These are phyloP conservation scores for Phytopythium helicoides DNA, from an alignment of 352 stramenopile species.

Conservation along the genomic window DNA sequence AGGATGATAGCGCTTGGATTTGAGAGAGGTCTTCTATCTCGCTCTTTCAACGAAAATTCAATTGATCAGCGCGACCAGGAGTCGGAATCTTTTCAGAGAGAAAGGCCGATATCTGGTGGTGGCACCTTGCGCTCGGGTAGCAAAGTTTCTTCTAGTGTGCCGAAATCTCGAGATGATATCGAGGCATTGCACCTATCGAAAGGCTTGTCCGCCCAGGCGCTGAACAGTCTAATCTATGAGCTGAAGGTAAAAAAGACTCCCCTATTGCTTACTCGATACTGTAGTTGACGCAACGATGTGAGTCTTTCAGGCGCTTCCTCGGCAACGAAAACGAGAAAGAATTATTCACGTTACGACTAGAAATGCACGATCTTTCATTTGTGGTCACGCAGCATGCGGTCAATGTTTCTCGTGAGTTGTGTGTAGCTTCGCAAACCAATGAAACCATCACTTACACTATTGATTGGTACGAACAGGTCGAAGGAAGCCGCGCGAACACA, in stretches of 20 bases:
- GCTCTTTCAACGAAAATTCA: neutral
- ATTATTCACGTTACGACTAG: conserved; percentile 50
- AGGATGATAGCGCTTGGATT: conserved; percentile 47
- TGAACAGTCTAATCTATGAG: conserved; percentile 63
- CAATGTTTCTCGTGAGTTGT: conserved; percentile 54
- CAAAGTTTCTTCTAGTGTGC: too few species aligned
- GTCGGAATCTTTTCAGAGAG: too few species aligned
- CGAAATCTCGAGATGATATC: conserved; percentile 21
- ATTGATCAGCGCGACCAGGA: too few species aligned
- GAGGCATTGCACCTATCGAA: conserved; percentile 8
- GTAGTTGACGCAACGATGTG: neutral
- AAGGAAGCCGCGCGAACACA: conserved; percentile 48
- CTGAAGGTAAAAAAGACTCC: conserved; percentile 32
- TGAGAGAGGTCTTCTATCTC: conserved; percentile 18
- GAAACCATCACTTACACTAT: too few species aligned
- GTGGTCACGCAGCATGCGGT: conserved; percentile 48
- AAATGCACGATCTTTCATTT: conserved; percentile 44
- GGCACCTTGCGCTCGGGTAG: too few species aligned
- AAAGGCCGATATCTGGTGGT: too few species aligned
- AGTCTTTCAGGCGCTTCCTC: conserved; percentile 33
- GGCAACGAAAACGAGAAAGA: conserved; percentile 34
- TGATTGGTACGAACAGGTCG: conserved; percentile 18
- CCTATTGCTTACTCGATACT: neutral
- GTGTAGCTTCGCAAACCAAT: neutral
- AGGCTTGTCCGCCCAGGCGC: conserved; percentile 32